Evolutionary conservation across 805 yeast species (phyloP).

Genomic region (Metschnikowia anglica): DNA sequence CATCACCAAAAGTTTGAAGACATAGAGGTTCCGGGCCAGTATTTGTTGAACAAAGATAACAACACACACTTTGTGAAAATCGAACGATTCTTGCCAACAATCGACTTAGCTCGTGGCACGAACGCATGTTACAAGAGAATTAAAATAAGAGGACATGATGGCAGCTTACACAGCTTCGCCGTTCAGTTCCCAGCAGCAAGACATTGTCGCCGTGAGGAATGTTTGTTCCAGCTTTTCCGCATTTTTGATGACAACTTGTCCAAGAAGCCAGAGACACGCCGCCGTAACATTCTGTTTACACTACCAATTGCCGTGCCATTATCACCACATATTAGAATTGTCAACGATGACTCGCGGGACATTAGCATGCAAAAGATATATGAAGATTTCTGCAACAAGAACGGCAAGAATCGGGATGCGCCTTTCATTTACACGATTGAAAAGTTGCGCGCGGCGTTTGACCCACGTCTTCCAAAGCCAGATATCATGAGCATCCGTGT

Average conservation of each 20-base stretch:
- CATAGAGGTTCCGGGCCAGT: slow-evolving; percentile 96
- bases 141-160: slow-evolving; percentile 90
- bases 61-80: slow-evolving; percentile 90
- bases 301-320: slow-evolving; percentile 90
- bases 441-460: slow-evolving; percentile 87
- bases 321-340: slow-evolving; percentile 89
- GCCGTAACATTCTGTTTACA: slow-evolving; percentile 80
- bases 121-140: slow-evolving; percentile 87
- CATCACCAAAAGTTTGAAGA: slow-evolving; percentile 98
- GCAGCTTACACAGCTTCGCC: slow-evolving; percentile 86
- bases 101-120: slow-evolving; percentile 86
- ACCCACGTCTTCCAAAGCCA: slow-evolving; percentile 90
- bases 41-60: slow-evolving; percentile 80
- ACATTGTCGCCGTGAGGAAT: slow-evolving; percentile 94
- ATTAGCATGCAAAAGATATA: slow-evolving; percentile 78
- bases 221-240: slow-evolving; percentile 87
- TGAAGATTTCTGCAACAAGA: slow-evolving; percentile 78
- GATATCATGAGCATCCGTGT: slow-evolving; percentile 85
- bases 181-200: slow-evolving; percentile 98
- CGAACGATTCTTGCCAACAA: slow-evolving; percentile 85
- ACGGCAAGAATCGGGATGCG: slow-evolving; percentile 77
- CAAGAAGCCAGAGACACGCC: slow-evolving; percentile 82
- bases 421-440: slow-evolving; percentile 85
- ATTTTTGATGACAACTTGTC: slow-evolving; percentile 79
- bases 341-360: slow-evolving; percentile 77